These are phyloP conservation scores for Trichoderma sp. DNA, from an alignment of 2,329 filamentous ascomycete species.

Conservation along the genomic window DNA sequence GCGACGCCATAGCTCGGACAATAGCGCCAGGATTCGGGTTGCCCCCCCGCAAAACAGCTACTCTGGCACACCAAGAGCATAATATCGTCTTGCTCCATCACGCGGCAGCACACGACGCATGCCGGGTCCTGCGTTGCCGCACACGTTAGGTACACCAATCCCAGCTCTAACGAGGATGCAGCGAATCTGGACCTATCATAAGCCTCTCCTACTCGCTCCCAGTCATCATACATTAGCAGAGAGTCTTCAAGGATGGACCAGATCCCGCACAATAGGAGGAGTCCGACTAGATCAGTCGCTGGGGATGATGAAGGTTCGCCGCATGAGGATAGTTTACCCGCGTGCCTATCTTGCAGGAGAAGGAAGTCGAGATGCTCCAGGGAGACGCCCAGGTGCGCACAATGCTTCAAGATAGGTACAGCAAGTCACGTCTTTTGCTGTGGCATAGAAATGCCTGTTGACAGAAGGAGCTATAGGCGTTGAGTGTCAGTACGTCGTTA, in stretches of 20 bases:
- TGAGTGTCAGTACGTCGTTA: slow-evolving; percentile 25
- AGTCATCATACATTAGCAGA: not conserved
- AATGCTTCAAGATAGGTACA: slow-evolving; percentile 18
- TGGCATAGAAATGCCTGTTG: not conserved
- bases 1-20: not conserved
- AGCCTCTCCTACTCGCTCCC: not conserved
- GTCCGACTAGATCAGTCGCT: slow-evolving; percentile 5
- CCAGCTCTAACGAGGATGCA: not conserved
- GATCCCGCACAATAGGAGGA: not conserved
- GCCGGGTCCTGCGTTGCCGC: not conserved
- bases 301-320: slow-evolving; percentile 20
- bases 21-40: not conserved
- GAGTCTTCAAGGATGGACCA: not conserved
- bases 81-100: not conserved
- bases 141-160: not conserved
- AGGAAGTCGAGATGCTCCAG: slow-evolving; percentile 24
- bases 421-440: not conserved
- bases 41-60: not conserved
- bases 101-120: not conserved
- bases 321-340: slow-evolving; percentile 18
- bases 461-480: not conserved
- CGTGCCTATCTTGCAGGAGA: slow-evolving; percentile 26
- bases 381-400: slow-evolving; percentile 14
- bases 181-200: not conserved
- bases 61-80: not conserved